Evolutionary conservation across 305 asterid species (phyloP).

Genomic region (Stenogyne calaminthoides): DNA sequence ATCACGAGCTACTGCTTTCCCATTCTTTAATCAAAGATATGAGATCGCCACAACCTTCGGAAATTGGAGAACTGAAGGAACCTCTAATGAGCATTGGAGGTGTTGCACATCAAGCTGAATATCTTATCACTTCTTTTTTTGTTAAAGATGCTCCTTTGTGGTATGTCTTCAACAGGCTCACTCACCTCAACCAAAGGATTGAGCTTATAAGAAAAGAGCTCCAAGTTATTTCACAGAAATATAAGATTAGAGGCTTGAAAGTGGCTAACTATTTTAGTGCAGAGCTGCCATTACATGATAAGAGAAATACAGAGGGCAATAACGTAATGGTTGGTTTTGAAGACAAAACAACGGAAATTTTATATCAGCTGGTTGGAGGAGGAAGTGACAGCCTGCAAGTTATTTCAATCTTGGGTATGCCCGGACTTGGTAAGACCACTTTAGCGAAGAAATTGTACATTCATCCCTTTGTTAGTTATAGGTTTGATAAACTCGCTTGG

Average conservation of each 20-base stretch:
- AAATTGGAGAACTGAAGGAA: no score
- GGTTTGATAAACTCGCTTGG: not conserved
- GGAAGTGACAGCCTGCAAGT: not conserved
- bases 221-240: no score
- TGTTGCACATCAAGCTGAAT: constrained; percentile 19
- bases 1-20: not conserved
- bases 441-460: constrained; percentile 22
- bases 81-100: no score
- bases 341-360: not conserved
- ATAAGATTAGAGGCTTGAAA: not conserved
- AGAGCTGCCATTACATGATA: not conserved
- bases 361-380: not conserved
- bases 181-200: not conserved
- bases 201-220: not conserved
- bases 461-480: not conserved
- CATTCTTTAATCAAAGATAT: not conserved
- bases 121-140: constrained; percentile 6
- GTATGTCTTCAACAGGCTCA: constrained; percentile 4
- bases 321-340: constrained; percentile 2
- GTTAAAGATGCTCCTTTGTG: no score
- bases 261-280: not conserved
- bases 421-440: constrained; percentile 29
- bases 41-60: no score
- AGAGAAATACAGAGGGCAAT: no score
- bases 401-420: not conserved